Evolutionary conservation across 352 stramenopile genomes (phyloP).

Genomic region (Phytophthora pistaciae): DNA sequence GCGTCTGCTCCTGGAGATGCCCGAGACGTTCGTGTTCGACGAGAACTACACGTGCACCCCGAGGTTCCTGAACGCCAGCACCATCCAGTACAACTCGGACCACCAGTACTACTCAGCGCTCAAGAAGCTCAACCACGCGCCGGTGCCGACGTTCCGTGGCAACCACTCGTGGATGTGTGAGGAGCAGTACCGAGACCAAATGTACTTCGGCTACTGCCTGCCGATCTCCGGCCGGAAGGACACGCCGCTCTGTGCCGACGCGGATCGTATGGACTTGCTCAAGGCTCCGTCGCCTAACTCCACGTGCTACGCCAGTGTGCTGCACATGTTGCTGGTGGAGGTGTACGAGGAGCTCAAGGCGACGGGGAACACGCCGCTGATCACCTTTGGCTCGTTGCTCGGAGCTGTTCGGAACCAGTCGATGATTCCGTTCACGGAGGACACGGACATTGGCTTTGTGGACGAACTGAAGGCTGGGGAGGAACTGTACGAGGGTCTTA

Average conservation of each 20-base stretch:
- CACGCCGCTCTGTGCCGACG: conserved; percentile 40
- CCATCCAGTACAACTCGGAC: neutral
- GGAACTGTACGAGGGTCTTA: conserved; percentile 17
- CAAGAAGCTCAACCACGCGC: neutral
- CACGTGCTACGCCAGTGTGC: conserved; percentile 53
- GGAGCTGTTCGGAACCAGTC: conserved; percentile 53
- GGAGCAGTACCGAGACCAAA: neutral
- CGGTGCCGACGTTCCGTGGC: neutral
- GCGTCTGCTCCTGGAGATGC: neutral
- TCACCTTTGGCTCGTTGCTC: conserved; percentile 57
- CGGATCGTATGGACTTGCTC: conserved; percentile 58
- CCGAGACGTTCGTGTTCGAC: neutral
- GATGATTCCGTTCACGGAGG: conserved; percentile 50
- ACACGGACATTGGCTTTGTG: conserved; percentile 54
- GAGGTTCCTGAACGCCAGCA: neutral
- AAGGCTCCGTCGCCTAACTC: conserved; percentile 26
- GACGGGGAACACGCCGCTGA: conserved; percentile 32
- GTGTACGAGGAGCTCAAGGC: conserved; percentile 51
- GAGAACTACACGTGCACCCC: neutral
- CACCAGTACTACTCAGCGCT: neutral
- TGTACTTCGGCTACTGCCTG: conserved; percentile 41
- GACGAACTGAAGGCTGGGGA: conserved; percentile 12
- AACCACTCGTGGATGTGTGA: neutral
- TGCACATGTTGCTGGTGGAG: conserved; percentile 66
- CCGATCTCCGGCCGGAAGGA: conserved; percentile 58